Evolutionary conservation across 352 stramenopile species (phyloP), one percentile per base, ranked within the genome.

Genomic region (Phytophthora pseudosyringae): DNA sequence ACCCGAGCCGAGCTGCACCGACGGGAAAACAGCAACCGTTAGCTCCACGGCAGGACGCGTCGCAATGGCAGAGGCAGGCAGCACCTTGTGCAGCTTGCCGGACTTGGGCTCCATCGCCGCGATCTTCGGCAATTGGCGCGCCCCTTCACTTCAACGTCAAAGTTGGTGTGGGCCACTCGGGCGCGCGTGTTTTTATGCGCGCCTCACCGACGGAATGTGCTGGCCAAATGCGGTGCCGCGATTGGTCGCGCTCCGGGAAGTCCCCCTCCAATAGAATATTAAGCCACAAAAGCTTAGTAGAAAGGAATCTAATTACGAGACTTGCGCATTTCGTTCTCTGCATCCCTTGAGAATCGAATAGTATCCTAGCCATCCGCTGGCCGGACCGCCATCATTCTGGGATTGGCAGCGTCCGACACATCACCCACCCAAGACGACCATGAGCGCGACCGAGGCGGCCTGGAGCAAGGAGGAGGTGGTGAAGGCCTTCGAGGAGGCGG

Each of bases 81-180:
- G 40, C 46, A 87, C 81, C 75, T 90, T 88, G 70, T 76, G 74
- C 11, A 90, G 75, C 56, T 87, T 88, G 53, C 81, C 79, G 2
- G 78, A 88, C 69, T 89, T 89, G 43, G 80, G 76, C 65, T 88
- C 78, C 65, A 81, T 75, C 25, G 25, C 1, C 18, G 1, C 35
- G 69, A 68, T 73, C 60, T 66, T 60, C 26, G 2, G 21, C 21
- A 21, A 21, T 21, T 21, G 21, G 21, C 21, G 21, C 21, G 21
- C 21, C 21, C 21, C 21, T 21, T 21, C 21, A 21, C 21, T 21
- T 21, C 21, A 21, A 21, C 21, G 21, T 21, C 21, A 21, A 21
- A 21, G 29, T 40, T 38, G 25, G 21, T 51, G 36, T 48, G 38
- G 41, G 45, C 46, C 46, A 59, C 57, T 15, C n/a, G n/a, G n/a